Percentiles rank a stretch among this genome's conserved stretches.
phyloP scores from a whole-genome alignment of 768 basidiomycete species.

The Chalciporus sphaerocephalus region DNA sequence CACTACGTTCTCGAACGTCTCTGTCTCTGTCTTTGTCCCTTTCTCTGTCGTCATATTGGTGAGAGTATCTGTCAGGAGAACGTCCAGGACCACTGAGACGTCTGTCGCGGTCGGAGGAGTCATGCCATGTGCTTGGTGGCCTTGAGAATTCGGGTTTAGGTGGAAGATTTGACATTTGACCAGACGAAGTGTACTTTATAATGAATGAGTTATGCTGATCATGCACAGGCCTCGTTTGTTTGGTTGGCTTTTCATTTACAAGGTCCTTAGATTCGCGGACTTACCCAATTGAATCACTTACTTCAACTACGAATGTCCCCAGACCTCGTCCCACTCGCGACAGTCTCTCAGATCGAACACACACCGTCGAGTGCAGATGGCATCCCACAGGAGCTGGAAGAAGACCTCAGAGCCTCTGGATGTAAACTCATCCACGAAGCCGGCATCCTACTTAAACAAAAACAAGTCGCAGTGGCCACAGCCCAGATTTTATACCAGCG shows the following conservation, averaged over 20 bases:
- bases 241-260: slow-evolving; percentile 23
- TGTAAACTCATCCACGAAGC: slow-evolving; percentile 95
- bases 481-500: slow-evolving; percentile 95
- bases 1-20: slow-evolving; percentile 17
- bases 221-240: neutral
- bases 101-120: slow-evolving; percentile 24
- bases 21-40: slow-evolving; percentile 22
- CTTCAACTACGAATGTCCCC: slow-evolving; percentile 37
- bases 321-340: slow-evolving; percentile 77
- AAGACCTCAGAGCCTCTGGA: slow-evolving; percentile 84
- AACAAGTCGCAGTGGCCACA: slow-evolving; percentile 95
- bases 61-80: slow-evolving; percentile 23
- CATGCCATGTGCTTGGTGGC: slow-evolving; percentile 15
- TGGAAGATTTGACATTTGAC: slow-evolving; percentile 26
- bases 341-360: slow-evolving; percentile 67
- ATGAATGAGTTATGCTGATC: no score
- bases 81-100: slow-evolving; percentile 15
- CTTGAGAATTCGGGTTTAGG: slow-evolving; percentile 30
- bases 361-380: slow-evolving; percentile 84
- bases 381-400: slow-evolving; percentile 74
- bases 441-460: slow-evolving; percentile 85
- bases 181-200: no score
- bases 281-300: slow-evolving; percentile 2
- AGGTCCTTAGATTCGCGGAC: neutral
- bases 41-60: slow-evolving; percentile 23